Conservation (phyloP, 163 green algal species). For the Chloromonas sp. region DNA sequence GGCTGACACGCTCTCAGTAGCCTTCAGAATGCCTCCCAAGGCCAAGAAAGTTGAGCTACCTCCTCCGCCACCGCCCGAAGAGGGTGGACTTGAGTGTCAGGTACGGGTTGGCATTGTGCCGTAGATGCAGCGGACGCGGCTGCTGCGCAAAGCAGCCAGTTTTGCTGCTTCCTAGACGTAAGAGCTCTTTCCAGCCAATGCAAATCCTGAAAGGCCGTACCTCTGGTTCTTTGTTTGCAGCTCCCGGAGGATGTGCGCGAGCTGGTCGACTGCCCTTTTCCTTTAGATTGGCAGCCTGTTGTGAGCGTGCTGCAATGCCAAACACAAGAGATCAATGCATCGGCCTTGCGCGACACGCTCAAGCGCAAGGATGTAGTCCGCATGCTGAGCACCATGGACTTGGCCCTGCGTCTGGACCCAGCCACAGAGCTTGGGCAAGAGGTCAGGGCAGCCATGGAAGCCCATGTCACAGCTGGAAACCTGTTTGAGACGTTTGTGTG, state of each 20-base stretch:
- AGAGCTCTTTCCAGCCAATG: no score
- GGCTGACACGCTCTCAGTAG: no score
- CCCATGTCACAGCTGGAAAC: slow-evolving; percentile 17
- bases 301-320: slow-evolving; percentile 26
- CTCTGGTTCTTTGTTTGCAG: slow-evolving; percentile 9
- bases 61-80: slow-evolving; percentile 11
- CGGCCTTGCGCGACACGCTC: slow-evolving; percentile 15
- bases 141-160: no score
- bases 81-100: no score
- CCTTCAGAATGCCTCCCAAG: slow-evolving; percentile 27
- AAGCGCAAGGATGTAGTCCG: slow-evolving; percentile 22
- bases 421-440: slow-evolving; percentile 15
- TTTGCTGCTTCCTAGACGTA: no score
- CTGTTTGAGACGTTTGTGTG: slow-evolving; percentile 28
- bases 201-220: no score
- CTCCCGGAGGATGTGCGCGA: slow-evolving; percentile 29
- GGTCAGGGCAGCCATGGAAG: slow-evolving; percentile 19
- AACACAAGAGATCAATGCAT: slow-evolving; percentile 10
- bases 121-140: no score
- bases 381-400: slow-evolving; percentile 11
- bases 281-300: slow-evolving; percentile 30
- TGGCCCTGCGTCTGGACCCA: slow-evolving; percentile 19
- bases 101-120: no score
- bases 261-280: slow-evolving; percentile 29
- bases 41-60: slow-evolving; percentile 28